Conservation (phyloP, 108 stramenopile species). For the Cyclotella choctawhatcheeana region DNA sequence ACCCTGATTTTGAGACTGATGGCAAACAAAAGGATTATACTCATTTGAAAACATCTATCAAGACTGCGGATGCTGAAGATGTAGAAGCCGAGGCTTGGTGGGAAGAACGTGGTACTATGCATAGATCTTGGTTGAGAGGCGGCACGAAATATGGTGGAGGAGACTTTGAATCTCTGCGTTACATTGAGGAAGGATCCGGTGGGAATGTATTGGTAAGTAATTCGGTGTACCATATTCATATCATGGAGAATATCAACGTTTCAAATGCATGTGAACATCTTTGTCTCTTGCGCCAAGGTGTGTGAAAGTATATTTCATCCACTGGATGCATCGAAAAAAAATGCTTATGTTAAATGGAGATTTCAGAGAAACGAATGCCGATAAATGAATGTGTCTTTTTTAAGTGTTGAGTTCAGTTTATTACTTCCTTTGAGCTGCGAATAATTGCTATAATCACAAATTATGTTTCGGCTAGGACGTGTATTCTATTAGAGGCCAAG, state of each 20-base stretch:
- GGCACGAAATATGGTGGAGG: slow-evolving; percentile 51
- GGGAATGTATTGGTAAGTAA: slow-evolving; percentile 33
- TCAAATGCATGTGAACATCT: too few species aligned
- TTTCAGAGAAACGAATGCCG: slow-evolving; percentile 47
- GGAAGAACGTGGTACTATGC: slow-evolving; percentile 47
- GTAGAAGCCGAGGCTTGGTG: slow-evolving; percentile 53
- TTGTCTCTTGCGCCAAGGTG: not conserved
- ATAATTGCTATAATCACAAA: too few species aligned
- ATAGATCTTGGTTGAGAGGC: slow-evolving; percentile 42
- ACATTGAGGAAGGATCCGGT: slow-evolving; percentile 36
- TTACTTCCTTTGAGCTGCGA: too few species aligned
- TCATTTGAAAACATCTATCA: slow-evolving; percentile 39
- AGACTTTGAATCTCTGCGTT: slow-evolving; percentile 41
- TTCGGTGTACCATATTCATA: not conserved
- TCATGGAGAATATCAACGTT: not conserved
- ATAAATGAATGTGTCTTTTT: too few species aligned
- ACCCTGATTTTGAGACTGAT: slow-evolving; percentile 48
- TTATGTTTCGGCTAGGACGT: too few species aligned
- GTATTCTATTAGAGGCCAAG: too few species aligned
- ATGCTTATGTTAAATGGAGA: slow-evolving; percentile 65
- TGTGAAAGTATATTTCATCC: slow-evolving; percentile 51
- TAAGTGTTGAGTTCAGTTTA: too few species aligned
- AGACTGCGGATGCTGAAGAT: slow-evolving; percentile 49
- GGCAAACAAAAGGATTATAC: slow-evolving; percentile 21
- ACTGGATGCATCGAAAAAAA: slow-evolving; percentile 29